Evolutionary conservation across 2,329 filamentous ascomycete species (phyloP).

Genomic region (Pleomassaria siparia): DNA sequence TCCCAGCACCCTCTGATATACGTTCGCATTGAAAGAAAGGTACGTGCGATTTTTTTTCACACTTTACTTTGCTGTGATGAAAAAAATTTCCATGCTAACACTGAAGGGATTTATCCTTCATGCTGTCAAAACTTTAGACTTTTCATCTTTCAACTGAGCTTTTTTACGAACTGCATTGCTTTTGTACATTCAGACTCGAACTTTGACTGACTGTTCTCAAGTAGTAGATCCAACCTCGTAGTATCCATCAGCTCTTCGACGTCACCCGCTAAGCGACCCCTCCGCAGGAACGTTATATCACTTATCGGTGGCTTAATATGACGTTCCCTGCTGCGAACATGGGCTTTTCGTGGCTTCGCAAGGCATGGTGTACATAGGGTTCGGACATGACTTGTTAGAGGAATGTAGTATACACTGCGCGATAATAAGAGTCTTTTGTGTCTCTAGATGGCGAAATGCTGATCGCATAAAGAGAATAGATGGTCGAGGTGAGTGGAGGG

Average conservation of each 20-base stretch:
- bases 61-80: conserved; percentile 32
- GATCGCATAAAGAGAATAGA: too few relatives aligned
- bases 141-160: conserved; percentile 45
- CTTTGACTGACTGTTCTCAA: conserved; percentile 1
- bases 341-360: too few relatives aligned
- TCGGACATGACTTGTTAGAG: too few relatives aligned
- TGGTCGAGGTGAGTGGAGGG: too few relatives aligned
- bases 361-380: too few relatives aligned
- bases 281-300: not conserved
- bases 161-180: not conserved
- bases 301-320: not conserved
- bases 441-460: too few relatives aligned
- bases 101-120: conserved; percentile 34
- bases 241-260: not conserved
- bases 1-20: not conserved
- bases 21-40: conserved; percentile 1
- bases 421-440: too few relatives aligned
- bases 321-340: too few relatives aligned
- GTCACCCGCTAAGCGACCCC: not conserved
- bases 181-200: not conserved
- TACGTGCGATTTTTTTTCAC: not conserved
- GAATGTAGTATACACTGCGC: too few relatives aligned
- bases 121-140: conserved; percentile 40
- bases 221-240: not conserved
- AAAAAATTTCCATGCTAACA: conserved; percentile 42